Base-by-base conservation (phyloP, 768 basidiomycete species). In the Lepiota venenata region DNA sequence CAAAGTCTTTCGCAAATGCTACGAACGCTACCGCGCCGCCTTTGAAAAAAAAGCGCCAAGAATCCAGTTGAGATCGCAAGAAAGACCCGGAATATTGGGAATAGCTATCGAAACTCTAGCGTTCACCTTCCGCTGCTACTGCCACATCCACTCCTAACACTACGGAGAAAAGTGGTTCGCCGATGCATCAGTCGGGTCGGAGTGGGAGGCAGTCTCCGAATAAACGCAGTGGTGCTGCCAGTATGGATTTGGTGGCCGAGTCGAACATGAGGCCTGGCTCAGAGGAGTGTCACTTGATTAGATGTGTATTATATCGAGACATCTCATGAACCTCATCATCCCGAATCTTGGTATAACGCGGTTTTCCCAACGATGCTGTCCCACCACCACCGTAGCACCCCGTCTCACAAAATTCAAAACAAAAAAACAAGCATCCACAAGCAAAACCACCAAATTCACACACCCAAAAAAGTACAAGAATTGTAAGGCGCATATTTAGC, bases 1-100 rank as follows among this genome's bases (percentile, higher is more conserved):
- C 56, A 79, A 80, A 48, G 63, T 69, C 16, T 98, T 98, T 68
- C 77, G 90, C 21, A 96, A 98, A 52, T 80, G 87, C 0, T 99
- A 99, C 71, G 95, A 98, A 68, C 82, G 92, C 14, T 93, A 98
- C 69, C 82, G 96, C 18, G 75, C 84, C 8, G 85, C 85, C 25
- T 98, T 97, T 68, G 96, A 98, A 71, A 74, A n/a, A 85, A 47
- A 76, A 80, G 59, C 71, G 92, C 21, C 85, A 84, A 57, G 88
- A 88, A 62, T 78, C 79, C 50, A 80, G 81, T 58, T 74, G 78
- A 38, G 20, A 18, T 22, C 7, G 44, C 8, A 64, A 66, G 38
- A 53, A 64, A 36, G 55, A 61, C 55, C 65, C 62, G 39, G 65
- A 64, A 22, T 72, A 69, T n/a, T n/a, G n/a, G n/a, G n/a, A n/a